Evolutionary conservation across 2,329 filamentous ascomycete genomes (phyloP), one percentile per base, ranked within the genome.

Genomic region (Xylariales sp.): DNA sequence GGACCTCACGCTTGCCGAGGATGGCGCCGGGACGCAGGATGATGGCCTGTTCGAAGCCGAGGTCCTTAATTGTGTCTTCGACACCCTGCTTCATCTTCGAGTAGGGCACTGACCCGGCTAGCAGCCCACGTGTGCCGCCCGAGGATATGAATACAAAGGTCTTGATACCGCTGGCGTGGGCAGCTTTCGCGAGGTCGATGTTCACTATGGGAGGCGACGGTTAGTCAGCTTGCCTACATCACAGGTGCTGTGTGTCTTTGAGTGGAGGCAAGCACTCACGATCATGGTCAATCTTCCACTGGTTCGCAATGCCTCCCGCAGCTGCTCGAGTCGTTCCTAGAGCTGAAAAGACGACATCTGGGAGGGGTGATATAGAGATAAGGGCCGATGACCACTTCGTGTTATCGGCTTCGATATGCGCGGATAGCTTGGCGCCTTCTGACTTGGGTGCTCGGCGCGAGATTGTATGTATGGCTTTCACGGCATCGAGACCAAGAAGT

Each of bases 221-320:
- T 3, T 16, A 21, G 4, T 4, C 18, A 31, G n/a, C n/a, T n/a
- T n/a, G n/a, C n/a, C n/a, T n/a, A n/a, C n/a, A n/a, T n/a, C n/a
- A n/a, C n/a, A n/a, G n/a, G n/a, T n/a, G 40, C 46, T 38, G 46
- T 36, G 25, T 11, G 31, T 11, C 20, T 32, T 14, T 9, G 4
- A 15, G 3, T 34, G 12, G 11, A 24, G 10, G 19, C 22, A 10
- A 12, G 16, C 33, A 49, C 57, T 46, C 40, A 61, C 58, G 71
- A 57, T 93, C 88, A 58, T 89, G 79, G 66, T 96, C 91, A 49
- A 96, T 86, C 58, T 86, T 86, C 68, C 88, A 85, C 66, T 96
- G 91, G 47, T 82, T 80, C 20, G 80, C 83, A 50, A 95, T 67
- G 43, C 84, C 73, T 46, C 90, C 90, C 1, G 88, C 89, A 10